Percentiles rank a stretch among this genome's conserved stretches.
Conservation (phyloP, 495 filamentous ascomycete species). For the Elaphomyces granulatus region DNA sequence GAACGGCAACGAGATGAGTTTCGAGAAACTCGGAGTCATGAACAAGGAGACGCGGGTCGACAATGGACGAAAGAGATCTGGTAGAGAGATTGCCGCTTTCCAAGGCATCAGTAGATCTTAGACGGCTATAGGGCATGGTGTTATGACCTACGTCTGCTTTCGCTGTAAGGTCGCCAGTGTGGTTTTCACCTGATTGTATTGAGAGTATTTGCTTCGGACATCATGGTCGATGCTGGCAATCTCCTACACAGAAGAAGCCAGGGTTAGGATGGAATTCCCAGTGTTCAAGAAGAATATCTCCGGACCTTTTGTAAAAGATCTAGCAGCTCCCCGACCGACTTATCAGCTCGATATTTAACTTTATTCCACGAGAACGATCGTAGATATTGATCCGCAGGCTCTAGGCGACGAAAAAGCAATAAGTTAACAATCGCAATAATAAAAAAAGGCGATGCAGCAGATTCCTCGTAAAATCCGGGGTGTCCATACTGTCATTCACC, state of each 20-base stretch:
- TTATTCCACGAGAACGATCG: conserved; percentile 89
- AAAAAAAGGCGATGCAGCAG: no score
- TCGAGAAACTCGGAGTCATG: conserved; percentile 92
- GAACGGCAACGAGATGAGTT: conserved; percentile 84
- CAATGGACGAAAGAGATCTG: conserved; percentile 76
- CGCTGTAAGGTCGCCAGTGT: conserved; percentile 65
- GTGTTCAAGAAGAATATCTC: no score
- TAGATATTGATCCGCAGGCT: conserved; percentile 87
- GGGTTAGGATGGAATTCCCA: no score
- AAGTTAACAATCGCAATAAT: neutral
- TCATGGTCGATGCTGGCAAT: conserved; percentile 80
- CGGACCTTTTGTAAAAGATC: conserved; percentile 72
- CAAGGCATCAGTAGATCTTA: no score
- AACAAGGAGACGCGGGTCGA: conserved; percentile 63
- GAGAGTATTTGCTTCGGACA: conserved; percentile 79
- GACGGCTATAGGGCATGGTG: no score
- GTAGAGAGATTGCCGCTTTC: conserved; percentile 82
- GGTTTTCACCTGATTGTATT: conserved; percentile 83
- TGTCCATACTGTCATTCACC: conserved; percentile 78
- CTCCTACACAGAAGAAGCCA: conserved; percentile 42
- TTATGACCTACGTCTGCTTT: conserved; percentile 55
- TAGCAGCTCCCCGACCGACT: conserved; percentile 69
- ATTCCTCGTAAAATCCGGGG: neutral
- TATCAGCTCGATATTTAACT: conserved; percentile 88
- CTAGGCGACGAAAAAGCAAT: conserved; percentile 25